Evolutionary conservation across 139 green algal genomes (phyloP), one percentile per base, ranked within the genome.

Genomic region (Chlorella sp.): DNA sequence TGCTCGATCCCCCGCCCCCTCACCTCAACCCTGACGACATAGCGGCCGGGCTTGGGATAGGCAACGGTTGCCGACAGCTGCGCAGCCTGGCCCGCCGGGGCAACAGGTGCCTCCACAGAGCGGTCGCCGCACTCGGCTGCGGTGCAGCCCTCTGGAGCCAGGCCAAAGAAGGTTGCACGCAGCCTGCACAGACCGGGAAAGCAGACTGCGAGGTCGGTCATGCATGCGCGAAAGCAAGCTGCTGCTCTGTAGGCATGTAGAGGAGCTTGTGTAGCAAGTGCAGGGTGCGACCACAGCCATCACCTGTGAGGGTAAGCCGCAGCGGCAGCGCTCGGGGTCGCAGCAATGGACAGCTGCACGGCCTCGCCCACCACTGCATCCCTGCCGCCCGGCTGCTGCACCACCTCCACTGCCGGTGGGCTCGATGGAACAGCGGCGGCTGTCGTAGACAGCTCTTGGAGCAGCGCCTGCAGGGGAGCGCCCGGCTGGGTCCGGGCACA

Each of bases 1-100:
- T 2, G 11, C 19, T 38, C 14, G 8, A 56, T 5, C 40, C 20
- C 58, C 60, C 34, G 17, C 22, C 30, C 19, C 8, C 83, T 76
- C 24, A 56, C 91, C 81, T 92, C 84, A 1, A 87, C 64, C 16
- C 92, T 83, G 5, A 92, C 77, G 28, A 92, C 78, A 68, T 91
- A 95, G 24, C 87, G 58, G 9, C 86, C 86, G 3, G 86, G 41
- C 26, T 48, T 51, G 26, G 86, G 62, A 36, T 78, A 87, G 43
- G 58, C 43, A 20, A 54, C 72, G 0, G 20, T 44, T 17, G 40
- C 68, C 3, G 32, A 4, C 17, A 86, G 56, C 16, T 24, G 48
- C 43, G n/a, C 72, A 40, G 70, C 32, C 19, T 41, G 43, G 22
- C 81, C 81, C 0, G 68, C 46, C 5, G 67, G 19, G 17, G 40